These are phyloP conservation scores for Boletus sensibilis DNA, from an alignment of 768 basidiomycete genomes.

Conservation along the genomic window DNA sequence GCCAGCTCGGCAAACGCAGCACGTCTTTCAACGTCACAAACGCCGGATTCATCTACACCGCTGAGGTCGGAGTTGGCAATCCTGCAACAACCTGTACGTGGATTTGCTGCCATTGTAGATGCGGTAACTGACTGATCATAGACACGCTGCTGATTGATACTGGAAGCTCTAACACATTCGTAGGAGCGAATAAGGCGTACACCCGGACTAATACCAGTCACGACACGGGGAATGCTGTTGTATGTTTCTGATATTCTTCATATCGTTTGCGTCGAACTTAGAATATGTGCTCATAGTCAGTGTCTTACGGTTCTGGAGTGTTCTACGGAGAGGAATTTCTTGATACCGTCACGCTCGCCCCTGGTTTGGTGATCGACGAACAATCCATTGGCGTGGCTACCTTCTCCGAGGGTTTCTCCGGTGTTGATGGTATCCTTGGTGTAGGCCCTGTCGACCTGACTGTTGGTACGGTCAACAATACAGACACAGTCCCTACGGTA, in stretches of 20 bases:
- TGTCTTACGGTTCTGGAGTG: slow-evolving; percentile 1
- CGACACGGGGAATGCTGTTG: slow-evolving; percentile 21
- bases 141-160: slow-evolving; percentile 32
- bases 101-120: background rate
- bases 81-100: slow-evolving; percentile 30
- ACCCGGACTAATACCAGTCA: slow-evolving; percentile 4
- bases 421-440: slow-evolving; percentile 41
- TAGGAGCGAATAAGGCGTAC: slow-evolving; percentile 23
- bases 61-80: slow-evolving; percentile 27
- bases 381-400: slow-evolving; percentile 41
- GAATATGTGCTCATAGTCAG: background rate
- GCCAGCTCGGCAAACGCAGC: slow-evolving; percentile 5
- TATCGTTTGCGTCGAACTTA: background rate
- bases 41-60: slow-evolving; percentile 23
- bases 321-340: slow-evolving; percentile 14
- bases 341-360: slow-evolving; percentile 8
- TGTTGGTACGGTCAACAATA: slow-evolving; percentile 15
- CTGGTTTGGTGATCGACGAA: background rate
- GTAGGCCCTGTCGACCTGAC: slow-evolving; percentile 37
- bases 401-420: slow-evolving; percentile 23
- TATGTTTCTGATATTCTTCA: background rate
- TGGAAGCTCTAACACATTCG: slow-evolving; percentile 32
- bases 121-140: slow-evolving; percentile 1
- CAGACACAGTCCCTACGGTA: slow-evolving; percentile 32
- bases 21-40: slow-evolving; percentile 19